Base-by-base conservation (phyloP, 1,284 basidiomycete species). In the Crocinoboletus sp. region DNA sequence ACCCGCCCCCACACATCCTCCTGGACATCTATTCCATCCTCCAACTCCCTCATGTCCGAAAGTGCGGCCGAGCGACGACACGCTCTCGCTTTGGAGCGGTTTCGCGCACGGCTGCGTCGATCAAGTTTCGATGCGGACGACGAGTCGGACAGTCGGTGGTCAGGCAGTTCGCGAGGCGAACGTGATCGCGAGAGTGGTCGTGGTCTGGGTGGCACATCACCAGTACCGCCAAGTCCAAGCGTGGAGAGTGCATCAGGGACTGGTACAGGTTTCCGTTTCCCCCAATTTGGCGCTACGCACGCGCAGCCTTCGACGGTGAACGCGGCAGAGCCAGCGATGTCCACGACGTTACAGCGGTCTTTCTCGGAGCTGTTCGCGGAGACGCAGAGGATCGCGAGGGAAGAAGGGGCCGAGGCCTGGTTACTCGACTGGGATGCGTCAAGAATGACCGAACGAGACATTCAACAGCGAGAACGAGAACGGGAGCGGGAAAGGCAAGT, bases 31-130 rank as follows among this genome's bases (percentile, higher is more conserved):
- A 51, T 61, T 31, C 50, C 64, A 17, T 54, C 66, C 7, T 69
- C 69, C 11, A 73, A 69, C 36, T 73, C 72, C 4, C 63, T 73
- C 41, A 66, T 73, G 33, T 63, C 69, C 6, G 70, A 72, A 46
- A 73, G 64, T 47, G 67, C 70, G 1, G 63, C 66, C 7, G 71
- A 73, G 43, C 56, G 65, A 37, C 60, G 69, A 23, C 62, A 65
- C 8, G 54, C 59, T 6, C 52, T 49, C 11, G 68, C 67, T 19
- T 54, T 63, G 8, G 59, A 64, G n/a, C 66, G 61, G 0, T 55
- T 65, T 37, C 58, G 51, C 16, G 41, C 55, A 11, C 53, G 48
- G 1, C 20, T 41, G 8, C 46, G 46, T 24, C 56, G 45, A 46
- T 48, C 58, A 8, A 64, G 60, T 12, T 46, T 61, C 0, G 61